Evolutionary conservation across 208 protist genomes (phyloP).

Genomic region (Crithidia expoeki): DNA sequence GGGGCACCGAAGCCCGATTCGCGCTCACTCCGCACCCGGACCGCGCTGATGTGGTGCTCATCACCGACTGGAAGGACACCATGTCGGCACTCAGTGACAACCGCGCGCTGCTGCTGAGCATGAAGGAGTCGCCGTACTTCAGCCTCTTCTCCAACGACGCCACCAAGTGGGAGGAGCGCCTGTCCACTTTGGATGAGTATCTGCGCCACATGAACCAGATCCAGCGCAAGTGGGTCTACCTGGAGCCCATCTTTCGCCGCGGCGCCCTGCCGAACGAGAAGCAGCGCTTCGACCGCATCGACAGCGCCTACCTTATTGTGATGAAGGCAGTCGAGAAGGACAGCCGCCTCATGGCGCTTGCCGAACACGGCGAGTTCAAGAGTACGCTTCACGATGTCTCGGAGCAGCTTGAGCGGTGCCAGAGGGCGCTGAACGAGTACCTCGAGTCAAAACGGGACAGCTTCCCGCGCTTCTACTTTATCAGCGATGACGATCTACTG

Average conservation of each 20-base stretch:
- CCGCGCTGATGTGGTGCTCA: slow-evolving; percentile 84
- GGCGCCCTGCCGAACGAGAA: slow-evolving; percentile 97
- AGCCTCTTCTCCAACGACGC: slow-evolving; percentile 92
- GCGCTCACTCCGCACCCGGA: slow-evolving; percentile 79
- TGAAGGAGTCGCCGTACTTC: slow-evolving; percentile 98
- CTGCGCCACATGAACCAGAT: slow-evolving; percentile 96
- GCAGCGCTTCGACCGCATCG: slow-evolving; percentile 94
- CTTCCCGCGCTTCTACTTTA: slow-evolving; percentile 99
- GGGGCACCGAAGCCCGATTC: slow-evolving; percentile 91
- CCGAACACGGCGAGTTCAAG: slow-evolving; percentile 79
- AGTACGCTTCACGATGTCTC: slow-evolving; percentile 88
- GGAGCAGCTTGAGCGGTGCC: slow-evolving; percentile 97
- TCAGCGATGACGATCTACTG: slow-evolving; percentile 98
- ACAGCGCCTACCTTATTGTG: slow-evolving; percentile 94
- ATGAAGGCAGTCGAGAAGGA: slow-evolving; percentile 90
- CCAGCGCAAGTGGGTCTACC: slow-evolving; percentile 98
- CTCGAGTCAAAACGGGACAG: slow-evolving; percentile 97
- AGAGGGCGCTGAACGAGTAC: slow-evolving; percentile 97
- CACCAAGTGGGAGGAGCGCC: slow-evolving; percentile 91
- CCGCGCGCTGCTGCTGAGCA: slow-evolving; percentile 94
- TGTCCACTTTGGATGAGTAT: slow-evolving; percentile 92
- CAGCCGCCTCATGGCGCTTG: slow-evolving; percentile 87
- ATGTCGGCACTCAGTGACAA: slow-evolving; percentile 96
- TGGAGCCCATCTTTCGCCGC: slow-evolving; percentile 98
- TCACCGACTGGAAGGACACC: slow-evolving; percentile 98